Evolutionary conservation across 2,329 filamentous ascomycete species (phyloP).

Genomic region (Byssochlamys sp.): DNA sequence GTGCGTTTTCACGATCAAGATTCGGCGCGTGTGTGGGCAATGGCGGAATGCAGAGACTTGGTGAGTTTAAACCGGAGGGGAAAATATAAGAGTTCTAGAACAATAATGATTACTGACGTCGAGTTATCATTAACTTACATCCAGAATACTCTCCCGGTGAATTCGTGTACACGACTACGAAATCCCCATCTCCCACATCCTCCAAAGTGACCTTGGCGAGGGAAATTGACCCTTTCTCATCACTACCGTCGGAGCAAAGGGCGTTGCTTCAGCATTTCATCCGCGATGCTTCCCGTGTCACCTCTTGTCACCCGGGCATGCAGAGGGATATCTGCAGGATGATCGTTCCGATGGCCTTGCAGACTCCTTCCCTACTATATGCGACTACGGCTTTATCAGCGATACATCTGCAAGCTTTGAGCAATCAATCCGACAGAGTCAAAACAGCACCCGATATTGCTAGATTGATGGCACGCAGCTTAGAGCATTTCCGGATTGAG

Average conservation of each 20-base stretch:
- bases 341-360: slow-evolving; percentile 36
- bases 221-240: slow-evolving; percentile 29
- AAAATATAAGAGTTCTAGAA: background rate
- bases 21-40: slow-evolving; percentile 27
- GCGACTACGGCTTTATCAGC: slow-evolving; percentile 36
- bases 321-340: slow-evolving; percentile 34
- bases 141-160: slow-evolving; percentile 31
- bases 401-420: slow-evolving; percentile 31
- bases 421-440: slow-evolving; percentile 26
- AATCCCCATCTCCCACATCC: slow-evolving; percentile 9
- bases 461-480: slow-evolving; percentile 30
- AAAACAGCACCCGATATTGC: slow-evolving; percentile 30
- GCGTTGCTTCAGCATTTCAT: slow-evolving; percentile 33
- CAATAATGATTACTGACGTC: background rate
- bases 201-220: slow-evolving; percentile 17
- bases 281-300: slow-evolving; percentile 33
- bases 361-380: slow-evolving; percentile 34
- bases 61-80: slow-evolving; percentile 10
- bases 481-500: slow-evolving; percentile 33
- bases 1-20: slow-evolving; percentile 32
- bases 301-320: slow-evolving; percentile 32
- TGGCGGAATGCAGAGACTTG: slow-evolving; percentile 27
- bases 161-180: slow-evolving; percentile 30
- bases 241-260: slow-evolving; percentile 26
- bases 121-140: background rate